Percentiles rank a stretch among this genome's conserved stretches.
Evolutionary conservation across 2,329 filamentous ascomycete species (phyloP).

Genomic region (Fusarium armeniacum): DNA sequence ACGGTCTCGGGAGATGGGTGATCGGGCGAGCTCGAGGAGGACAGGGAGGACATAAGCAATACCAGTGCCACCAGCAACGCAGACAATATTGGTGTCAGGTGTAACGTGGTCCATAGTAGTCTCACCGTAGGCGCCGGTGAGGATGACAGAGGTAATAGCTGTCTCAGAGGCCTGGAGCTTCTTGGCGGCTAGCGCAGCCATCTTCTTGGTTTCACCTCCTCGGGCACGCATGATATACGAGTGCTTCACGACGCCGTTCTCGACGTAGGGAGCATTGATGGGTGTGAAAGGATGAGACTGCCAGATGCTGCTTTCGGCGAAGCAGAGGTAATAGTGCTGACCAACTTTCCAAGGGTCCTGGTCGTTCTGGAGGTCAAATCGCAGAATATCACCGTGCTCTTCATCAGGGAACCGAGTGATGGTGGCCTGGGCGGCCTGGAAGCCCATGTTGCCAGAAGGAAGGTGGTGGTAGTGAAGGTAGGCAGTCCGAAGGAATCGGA

Average conservation of each 20-base stretch:
- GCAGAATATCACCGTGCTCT: constrained; percentile 72
- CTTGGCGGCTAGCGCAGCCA: constrained; percentile 62
- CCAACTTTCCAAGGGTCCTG: constrained; percentile 75
- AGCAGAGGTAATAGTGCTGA: constrained; percentile 80
- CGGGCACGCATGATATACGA: constrained; percentile 71
- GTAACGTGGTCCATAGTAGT: constrained; percentile 60
- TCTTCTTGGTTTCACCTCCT: constrained; percentile 69
- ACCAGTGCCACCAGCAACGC: constrained; percentile 58
- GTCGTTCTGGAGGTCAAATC: constrained; percentile 74
- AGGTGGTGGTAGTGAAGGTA: constrained; percentile 72
- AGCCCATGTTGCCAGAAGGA: constrained; percentile 61
- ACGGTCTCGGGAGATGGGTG: constrained; percentile 62
- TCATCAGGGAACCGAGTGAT: constrained; percentile 65
- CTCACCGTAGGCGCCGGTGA: constrained; percentile 75
- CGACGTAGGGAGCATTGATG: constrained; percentile 64
- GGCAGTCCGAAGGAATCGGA: constrained; percentile 69
- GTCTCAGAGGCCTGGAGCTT: constrained; percentile 52
- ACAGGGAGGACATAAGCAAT: constrained; percentile 58
- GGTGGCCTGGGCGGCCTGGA: constrained; percentile 65
- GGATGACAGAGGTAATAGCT: constrained; percentile 67
- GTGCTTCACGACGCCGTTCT: constrained; percentile 61
- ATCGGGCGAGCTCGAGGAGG: constrained; percentile 53
- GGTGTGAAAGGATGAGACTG: constrained; percentile 81
- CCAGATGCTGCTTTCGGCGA: constrained; percentile 76
- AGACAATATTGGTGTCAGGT: constrained; percentile 57